Evolutionary conservation across 78 protist species (phyloP), one percentile per base, ranked within the genome.

Genomic region (Dictyostelium capitatum): DNA sequence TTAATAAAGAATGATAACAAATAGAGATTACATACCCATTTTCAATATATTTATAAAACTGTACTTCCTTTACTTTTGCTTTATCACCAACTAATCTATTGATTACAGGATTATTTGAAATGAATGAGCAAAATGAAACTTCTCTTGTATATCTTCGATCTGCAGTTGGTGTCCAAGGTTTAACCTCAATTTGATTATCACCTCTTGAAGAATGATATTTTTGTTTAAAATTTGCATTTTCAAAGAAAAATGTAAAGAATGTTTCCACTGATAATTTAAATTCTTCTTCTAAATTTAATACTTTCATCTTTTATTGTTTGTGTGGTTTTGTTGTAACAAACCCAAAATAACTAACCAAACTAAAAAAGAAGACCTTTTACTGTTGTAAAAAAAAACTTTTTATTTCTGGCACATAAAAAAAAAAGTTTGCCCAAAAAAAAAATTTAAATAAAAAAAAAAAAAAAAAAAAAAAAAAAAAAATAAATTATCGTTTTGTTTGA

Each of bases 51-150:
- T 47, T 87, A 64, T 87, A 87, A 64, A 77, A 53, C 77, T 87
- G 92, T 47, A 87, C 82, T n/a, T 87, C 92, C 77, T 82, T 87
- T 62, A 87, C 92, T 64, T 77, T 74, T 87, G 92, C 83, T 32
- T 53, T 77, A 47, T 87, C 83, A 43, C 92, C 92, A 30, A 87
- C 92, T 64, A 87, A 41, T 10, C 41, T 51, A 41, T 62, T 87
- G 30, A 87, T 87, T 0, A 87, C 12, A 20, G 83, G 41, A 77
- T 77, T 87, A 32, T 77, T 87, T 59, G 92, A 87, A 62, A 87
- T 87, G 23, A 64, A 74, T 14, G 92, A 87, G 46, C 28, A 28
- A 64, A 87, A 87, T 14, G 56, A 14, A 12, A 87, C 53, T 17
- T 87, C 92, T 77, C 92, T 74, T 48, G 78, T 87, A 50, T 77